Percentiles rank a stretch among this genome's conserved stretches.
These are phyloP conservation scores for Meyerozyma athensensis DNA, from an alignment of 1,139 yeast species.

Conservation along the genomic window DNA sequence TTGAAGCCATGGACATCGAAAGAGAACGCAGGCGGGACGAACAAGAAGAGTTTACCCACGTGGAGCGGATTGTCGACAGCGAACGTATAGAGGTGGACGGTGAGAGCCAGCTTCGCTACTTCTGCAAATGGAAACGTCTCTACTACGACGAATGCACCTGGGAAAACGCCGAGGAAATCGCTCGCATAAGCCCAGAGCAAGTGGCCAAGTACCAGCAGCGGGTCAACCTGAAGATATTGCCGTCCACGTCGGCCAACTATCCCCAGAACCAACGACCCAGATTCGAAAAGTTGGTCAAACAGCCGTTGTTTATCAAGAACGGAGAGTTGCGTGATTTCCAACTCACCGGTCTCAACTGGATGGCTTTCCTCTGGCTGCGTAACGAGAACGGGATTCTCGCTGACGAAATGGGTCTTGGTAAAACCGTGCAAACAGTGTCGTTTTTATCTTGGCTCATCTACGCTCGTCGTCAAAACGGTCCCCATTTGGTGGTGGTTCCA, in stretches of 20 bases:
- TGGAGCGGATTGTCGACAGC: constrained; percentile 86
- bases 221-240: constrained; percentile 77
- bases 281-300: constrained; percentile 80
- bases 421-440: constrained; percentile 95
- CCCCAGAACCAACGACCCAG: constrained; percentile 71
- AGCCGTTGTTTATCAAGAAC: constrained; percentile 85
- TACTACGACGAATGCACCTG: constrained; percentile 96
- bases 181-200: constrained; percentile 75
- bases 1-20: constrained; percentile 91
- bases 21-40: constrained; percentile 81
- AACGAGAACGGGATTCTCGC: constrained; percentile 97
- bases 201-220: constrained; percentile 82
- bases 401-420: constrained; percentile 99
- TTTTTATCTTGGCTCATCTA: constrained; percentile 91
- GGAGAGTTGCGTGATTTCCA: constrained; percentile 97
- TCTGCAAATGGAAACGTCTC: constrained; percentile 89
- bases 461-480: constrained; percentile 94
- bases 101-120: constrained; percentile 66
- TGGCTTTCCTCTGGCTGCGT: constrained; percentile 98
- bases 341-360: constrained; percentile 97
- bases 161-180: constrained; percentile 91
- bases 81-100: constrained; percentile 67
- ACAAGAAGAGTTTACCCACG: constrained; percentile 75
- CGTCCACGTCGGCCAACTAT: constrained; percentile 74
- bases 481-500: constrained; percentile 94